Evolutionary conservation across 257 asterid genomes (phyloP), one percentile per base, ranked within the genome.

Genomic region (Ligustrum vulgare): DNA sequence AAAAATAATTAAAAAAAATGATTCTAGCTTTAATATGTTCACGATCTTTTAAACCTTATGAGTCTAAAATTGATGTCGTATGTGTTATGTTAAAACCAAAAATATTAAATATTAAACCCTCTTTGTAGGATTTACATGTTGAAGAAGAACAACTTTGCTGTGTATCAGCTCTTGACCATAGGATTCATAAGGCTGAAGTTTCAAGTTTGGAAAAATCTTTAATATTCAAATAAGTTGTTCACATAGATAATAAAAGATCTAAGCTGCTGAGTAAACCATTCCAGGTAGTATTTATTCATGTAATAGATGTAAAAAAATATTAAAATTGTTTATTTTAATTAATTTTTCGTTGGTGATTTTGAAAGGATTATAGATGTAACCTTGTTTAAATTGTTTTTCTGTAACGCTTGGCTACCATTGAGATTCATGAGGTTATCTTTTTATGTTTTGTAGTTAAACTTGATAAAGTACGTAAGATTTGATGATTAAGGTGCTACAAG

Each of bases 381-480:
- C 87, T 89, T 77, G 67, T 91, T 63, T 91, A 87, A 34, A 79
- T 91, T 43, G 96, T 89, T 72, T 91, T 89, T 65, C 83, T 91
- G 1, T 94, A 92, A 0, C 91, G 81, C 7, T 81, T 89, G 77
- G 92, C 91, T 1, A 79, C 87, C 36, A 75, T 91, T 6, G 89
- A 84, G 74, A 83, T 87, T 28, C 88, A 84, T 0, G 96, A 89
- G 93, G 96, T 90, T 20, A 67, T 74, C 62, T 41, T 4, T 5
- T 43, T 54, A 25, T 37, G 3, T 33, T 20, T 37, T 58, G 39
- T 37, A 72, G 31, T 63, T n/a, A 32, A 36, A 6, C 11, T 70
- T 51, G 11, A 33, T 67, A 43, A 10, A 39, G 25, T 18, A 18
- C 43, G 1, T 18, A 43, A 9, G 51, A 43, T 13, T 49, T 49